Evolutionary conservation across 805 yeast species (phyloP), one percentile per base, ranked within the genome.

Genomic region (Candida gorgasii): DNA sequence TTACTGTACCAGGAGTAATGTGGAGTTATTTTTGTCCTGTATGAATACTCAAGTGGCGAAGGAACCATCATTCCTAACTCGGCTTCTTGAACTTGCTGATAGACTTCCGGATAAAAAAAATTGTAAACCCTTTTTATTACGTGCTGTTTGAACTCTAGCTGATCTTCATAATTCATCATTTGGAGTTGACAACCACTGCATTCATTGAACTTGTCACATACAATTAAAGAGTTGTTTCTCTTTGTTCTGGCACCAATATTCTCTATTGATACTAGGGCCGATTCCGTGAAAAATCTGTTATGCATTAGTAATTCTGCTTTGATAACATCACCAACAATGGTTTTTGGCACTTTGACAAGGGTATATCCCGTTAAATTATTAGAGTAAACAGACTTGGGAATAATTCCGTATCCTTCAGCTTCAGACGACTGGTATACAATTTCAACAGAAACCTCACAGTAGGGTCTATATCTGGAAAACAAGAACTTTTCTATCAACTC

Each of bases 161-260:
- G 77, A n/a, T 62, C 57, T 3, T 63, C 64, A 40, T 71, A 65
- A 4, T 54, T 43, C 13, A 71, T 22, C 73, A 67, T 68, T 43
- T 72, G 77, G 15, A 65, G 55, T 39, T 70, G 72, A 46, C 77
- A 72, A 1, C 76, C 77, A 35, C 57, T 50, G 42, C 77, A 72
- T 22, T 44, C 48, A 8, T 59, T 48, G 44, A 72, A 72, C 30
- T 67, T 60, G 8, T 53, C 48, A 44, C 77, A 72, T 4, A 55
- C 44, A 2, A 65, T 50, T 13, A 64, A 50, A 11, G 44, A 27
- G 31, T 66, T 59, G 17, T 61, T 53, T 35, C 73, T 50, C 4
- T 24, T 36, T 6, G 42, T 47, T 1, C 55, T 36, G 1, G 40
- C 13, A 13, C 23, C 8, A 12, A 17, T 4, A 2, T 49, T 30